Percentiles rank a stretch among this genome's conserved stretches.
Conservation (phyloP, 805 yeast species). For the Torulaspora quercuum region DNA sequence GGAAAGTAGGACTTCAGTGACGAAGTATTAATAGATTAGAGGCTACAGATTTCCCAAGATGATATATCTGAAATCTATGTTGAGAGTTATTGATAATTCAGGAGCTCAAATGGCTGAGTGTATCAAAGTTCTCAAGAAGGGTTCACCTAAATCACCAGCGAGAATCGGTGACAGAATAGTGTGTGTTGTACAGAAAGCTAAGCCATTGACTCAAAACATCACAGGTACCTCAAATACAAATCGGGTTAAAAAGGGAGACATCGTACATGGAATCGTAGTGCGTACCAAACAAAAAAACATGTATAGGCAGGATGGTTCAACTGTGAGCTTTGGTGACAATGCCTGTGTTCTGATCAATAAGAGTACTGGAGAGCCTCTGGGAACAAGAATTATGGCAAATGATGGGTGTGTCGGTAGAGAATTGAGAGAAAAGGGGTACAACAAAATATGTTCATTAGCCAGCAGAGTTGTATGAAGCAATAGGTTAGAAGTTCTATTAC, state of each 20-base stretch:
- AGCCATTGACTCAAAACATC: constrained; percentile 65
- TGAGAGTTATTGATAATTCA: constrained; percentile 91
- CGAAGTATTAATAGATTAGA: too few relatives aligned
- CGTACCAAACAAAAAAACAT: constrained; percentile 76
- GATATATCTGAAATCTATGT: constrained; percentile 84
- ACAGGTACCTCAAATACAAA: constrained; percentile 72
- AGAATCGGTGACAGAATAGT: constrained; percentile 88
- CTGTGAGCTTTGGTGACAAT: constrained; percentile 86
- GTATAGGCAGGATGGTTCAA: constrained; percentile 81
- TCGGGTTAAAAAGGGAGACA: constrained; percentile 91
- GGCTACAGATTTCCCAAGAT: too few relatives aligned
- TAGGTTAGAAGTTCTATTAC: neutral
- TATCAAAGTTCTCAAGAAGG: constrained; percentile 86
- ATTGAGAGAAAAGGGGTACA: constrained; percentile 73
- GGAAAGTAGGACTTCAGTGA: too few relatives aligned
- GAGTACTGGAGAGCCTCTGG: constrained; percentile 83
- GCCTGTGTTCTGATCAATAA: constrained; percentile 95
- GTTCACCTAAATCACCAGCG: constrained; percentile 75
- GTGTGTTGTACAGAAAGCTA: constrained; percentile 89
- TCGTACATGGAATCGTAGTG: constrained; percentile 91
- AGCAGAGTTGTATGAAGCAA: constrained; percentile 62
- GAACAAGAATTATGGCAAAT: constrained; percentile 67
- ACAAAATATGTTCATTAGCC: constrained; percentile 85
- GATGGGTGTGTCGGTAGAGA: constrained; percentile 81
- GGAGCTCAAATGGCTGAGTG: constrained; percentile 95